These are phyloP conservation scores for Apiotrichum sp. DNA, from an alignment of 1,284 basidiomycete genomes.

Conservation along the genomic window DNA sequence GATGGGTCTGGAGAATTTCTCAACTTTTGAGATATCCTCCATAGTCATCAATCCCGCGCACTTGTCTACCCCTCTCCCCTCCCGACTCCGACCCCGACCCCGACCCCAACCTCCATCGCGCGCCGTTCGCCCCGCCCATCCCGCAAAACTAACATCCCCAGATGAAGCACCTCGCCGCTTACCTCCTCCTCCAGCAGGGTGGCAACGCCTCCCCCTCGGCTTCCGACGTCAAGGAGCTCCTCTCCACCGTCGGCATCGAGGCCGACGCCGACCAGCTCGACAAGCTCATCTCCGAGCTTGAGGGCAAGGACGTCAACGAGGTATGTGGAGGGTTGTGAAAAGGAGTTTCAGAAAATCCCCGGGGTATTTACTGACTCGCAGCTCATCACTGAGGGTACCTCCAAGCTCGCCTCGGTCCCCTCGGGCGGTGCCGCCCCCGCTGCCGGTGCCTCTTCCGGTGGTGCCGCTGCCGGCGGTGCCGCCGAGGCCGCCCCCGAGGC, in stretches of 20 bases:
- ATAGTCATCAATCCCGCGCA: too few species aligned
- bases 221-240: slow-evolving; percentile 82
- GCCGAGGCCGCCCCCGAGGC: slow-evolving; percentile 64
- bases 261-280: slow-evolving; percentile 75
- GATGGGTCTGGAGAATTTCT: too few species aligned
- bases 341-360: too few species aligned
- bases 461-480: slow-evolving; percentile 52
- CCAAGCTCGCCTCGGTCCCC: slow-evolving; percentile 87
- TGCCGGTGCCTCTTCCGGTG: slow-evolving; percentile 38
- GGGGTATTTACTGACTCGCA: slow-evolving; percentile 33
- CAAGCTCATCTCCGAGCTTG: slow-evolving; percentile 84
- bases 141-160: slow-evolving; percentile 33
- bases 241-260: slow-evolving; percentile 82
- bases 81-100: too few species aligned
- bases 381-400: slow-evolving; percentile 86
- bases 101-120: neutral
- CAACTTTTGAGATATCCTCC: too few species aligned
- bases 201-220: slow-evolving; percentile 86
- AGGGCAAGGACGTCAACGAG: slow-evolving; percentile 82
- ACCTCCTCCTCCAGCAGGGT: slow-evolving; percentile 93
- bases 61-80: too few species aligned
- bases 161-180: slow-evolving; percentile 98
- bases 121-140: neutral
- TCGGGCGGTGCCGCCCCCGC: slow-evolving; percentile 44
- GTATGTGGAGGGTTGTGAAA: slow-evolving; percentile 48